Evolutionary conservation across 371 early-diverging fungal genomes (phyloP).

Genomic region (Syncephalastrum racemosum): DNA sequence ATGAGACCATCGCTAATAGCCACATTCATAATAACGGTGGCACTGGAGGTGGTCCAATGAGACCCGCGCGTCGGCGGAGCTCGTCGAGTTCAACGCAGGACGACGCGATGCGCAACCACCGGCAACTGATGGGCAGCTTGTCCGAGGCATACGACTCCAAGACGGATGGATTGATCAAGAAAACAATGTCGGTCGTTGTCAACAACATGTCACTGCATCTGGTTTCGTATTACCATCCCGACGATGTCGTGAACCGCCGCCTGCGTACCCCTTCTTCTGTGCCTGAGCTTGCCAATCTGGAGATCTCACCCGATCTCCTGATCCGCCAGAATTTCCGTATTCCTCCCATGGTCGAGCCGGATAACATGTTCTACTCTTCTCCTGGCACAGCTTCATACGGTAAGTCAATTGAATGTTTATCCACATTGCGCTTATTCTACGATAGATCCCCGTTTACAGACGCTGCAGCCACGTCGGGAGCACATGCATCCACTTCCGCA

Average conservation of each 20-base stretch:
- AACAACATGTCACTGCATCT: conserved; percentile 80
- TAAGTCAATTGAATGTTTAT: neutral
- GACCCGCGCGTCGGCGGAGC: too few species aligned
- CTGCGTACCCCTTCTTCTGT: conserved; percentile 58
- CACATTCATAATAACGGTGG: too few species aligned
- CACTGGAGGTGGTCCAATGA: too few species aligned
- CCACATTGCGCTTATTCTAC: neutral
- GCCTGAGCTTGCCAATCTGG: conserved; percentile 53
- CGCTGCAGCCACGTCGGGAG: conserved; percentile 37
- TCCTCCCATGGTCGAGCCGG: conserved; percentile 48
- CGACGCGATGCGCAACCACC: conserved; percentile 18
- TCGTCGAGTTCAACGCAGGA: too few species aligned
- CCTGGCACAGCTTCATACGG: neutral
- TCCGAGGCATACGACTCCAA: conserved; percentile 69
- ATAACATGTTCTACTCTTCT: neutral
- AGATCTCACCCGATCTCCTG: conserved; percentile 53
- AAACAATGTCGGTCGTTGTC: conserved; percentile 78
- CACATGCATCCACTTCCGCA: conserved; percentile 5
- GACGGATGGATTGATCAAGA: conserved; percentile 82
- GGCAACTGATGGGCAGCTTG: conserved; percentile 59
- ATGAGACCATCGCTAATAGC: too few species aligned
- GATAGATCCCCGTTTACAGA: conserved; percentile 29
- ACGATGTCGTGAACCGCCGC: conserved; percentile 63
- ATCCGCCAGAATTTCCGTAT: conserved; percentile 54
- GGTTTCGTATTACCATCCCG: conserved; percentile 81